Percentiles rank a stretch among this genome's conserved stretches.
Evolutionary conservation across 768 basidiomycete genomes (phyloP).

Genomic region (Russula virescens): DNA sequence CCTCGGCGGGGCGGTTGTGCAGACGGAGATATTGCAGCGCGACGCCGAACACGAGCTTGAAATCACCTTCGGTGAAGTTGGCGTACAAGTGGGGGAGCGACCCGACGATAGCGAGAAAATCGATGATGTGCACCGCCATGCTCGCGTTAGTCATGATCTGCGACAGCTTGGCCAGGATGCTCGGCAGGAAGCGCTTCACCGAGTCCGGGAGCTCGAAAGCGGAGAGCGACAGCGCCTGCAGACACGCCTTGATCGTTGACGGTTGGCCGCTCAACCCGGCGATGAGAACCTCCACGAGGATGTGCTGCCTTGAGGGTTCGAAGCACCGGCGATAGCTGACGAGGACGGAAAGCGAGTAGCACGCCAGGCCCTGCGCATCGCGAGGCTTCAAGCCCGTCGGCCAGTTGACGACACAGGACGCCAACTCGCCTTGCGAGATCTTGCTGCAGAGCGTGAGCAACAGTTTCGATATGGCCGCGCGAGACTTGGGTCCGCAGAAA

Average conservation of each 20-base stretch:
- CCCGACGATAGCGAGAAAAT: conserved; percentile 82
- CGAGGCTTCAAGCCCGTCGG: conserved; percentile 57
- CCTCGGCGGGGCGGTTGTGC: conserved; percentile 59
- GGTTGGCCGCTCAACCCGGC: conserved; percentile 63
- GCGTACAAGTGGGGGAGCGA: conserved; percentile 73
- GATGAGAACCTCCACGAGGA: conserved; percentile 69
- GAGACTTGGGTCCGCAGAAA: conserved; percentile 84
- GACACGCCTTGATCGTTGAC: conserved; percentile 78
- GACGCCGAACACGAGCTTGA: conserved; percentile 90
- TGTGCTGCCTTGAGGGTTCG: conserved; percentile 56
- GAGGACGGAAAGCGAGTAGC: conserved; percentile 81
- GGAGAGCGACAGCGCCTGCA: conserved; percentile 83
- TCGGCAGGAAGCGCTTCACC: conserved; percentile 70
- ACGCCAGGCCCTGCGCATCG: conserved; percentile 84
- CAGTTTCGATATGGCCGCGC: conserved; percentile 55
- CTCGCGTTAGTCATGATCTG: conserved; percentile 92
- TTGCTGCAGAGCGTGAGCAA: conserved; percentile 62
- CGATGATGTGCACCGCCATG: conserved; percentile 94
- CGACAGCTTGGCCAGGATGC: conserved; percentile 79
- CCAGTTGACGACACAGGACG: conserved; percentile 51
- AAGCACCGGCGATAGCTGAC: conserved; percentile 83
- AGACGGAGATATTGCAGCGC: conserved; percentile 90
- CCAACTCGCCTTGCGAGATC: conserved; percentile 55
- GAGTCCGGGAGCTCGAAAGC: conserved; percentile 83
- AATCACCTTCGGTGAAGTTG: conserved; percentile 89